Base-by-base conservation (phyloP, 148 eudicot genomes). In the Tetragonia tetragonoides region DNA sequence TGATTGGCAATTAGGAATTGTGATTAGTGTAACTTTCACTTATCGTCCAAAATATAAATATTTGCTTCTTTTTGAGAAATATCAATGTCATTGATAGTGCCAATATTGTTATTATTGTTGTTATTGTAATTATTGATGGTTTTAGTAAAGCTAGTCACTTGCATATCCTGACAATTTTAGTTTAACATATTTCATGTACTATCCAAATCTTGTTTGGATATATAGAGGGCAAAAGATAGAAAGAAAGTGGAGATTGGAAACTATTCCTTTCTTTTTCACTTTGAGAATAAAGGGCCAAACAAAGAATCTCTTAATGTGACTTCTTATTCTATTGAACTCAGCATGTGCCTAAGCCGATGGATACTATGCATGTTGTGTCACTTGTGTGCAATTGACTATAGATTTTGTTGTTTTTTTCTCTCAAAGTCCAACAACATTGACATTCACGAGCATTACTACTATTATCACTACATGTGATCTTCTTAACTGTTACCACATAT, bases 201-300 rank as follows among this genome's bases (percentile, higher is more conserved):
- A 73, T n/a, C 41, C 64, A 10, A 63, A 49, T 66, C 42, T 79
- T 72, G 54, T 77, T 59, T 28, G 34, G 73, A 44, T 49, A 39
- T 54, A 21, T 60, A 38, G 46, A 24, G 28, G 20, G 20, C 11
- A 6, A 46, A 46, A 6, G 11, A 0, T 6, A 46, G 51, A 60
- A 18, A 49, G 23, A 21, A 40, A 37, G 41, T 15, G 34, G 38
- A 54, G 66, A 79, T 73, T 54, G 77, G 72, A 59, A 41, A 73
- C 23, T 10, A 28, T 65, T 73, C 46, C 15, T 38, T 56, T 54
- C 15, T 65, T 51, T 73, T 64, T 73, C 11, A 49, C 4, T 21
- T 39, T 41, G 5, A 47, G 53, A 38, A 53, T 72, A 53, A 72
- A 49, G 81, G 34, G n/a, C 20, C 4, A 15, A 56, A 49, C 12